A percentile compares a stretch with the other conserved stretches of the same genome.
Conservation (phyloP, 2,329 filamentous ascomycete genomes). For the Cylindrodendrum hubeiense region DNA sequence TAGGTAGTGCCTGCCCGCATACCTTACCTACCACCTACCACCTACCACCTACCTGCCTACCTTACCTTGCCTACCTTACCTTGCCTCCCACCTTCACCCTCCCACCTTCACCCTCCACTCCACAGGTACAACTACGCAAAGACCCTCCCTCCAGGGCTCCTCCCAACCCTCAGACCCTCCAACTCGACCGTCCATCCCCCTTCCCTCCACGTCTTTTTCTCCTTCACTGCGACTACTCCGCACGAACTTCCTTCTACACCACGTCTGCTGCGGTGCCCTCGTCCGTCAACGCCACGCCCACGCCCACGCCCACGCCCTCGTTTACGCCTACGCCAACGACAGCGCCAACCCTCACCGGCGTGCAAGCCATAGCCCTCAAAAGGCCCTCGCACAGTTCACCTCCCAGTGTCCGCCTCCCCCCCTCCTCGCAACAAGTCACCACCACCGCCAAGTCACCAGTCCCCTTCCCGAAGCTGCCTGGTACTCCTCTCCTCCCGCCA, state of each 20-base stretch:
- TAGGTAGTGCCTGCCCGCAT: no score
- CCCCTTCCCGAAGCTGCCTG: neutral
- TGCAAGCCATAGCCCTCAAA: neutral
- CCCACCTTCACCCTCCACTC: neutral
- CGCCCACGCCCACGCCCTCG: neutral
- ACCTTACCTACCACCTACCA: no score
- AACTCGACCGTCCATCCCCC: constrained; percentile 9
- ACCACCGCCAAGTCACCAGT: constrained; percentile 1
- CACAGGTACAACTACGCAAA: constrained; percentile 5
- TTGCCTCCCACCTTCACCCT: no score
- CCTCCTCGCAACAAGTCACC: neutral
- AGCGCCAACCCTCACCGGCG: neutral
- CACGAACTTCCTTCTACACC: neutral
- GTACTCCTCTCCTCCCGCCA: constrained; percentile 31
- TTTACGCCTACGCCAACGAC: constrained; percentile 1
- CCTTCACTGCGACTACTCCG: neutral
- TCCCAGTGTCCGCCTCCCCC: neutral
- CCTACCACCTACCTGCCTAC: neutral
- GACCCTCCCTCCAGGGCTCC: constrained; percentile 17
- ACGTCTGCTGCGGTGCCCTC: neutral
- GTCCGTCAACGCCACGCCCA: neutral
- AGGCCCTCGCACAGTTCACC: neutral
- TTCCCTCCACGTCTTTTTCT: neutral
- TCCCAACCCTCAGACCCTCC: constrained; percentile 15
- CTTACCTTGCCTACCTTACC: neutral